Conservation (phyloP, 768 basidiomycete species). For the Kwoniella botswanensis region DNA sequence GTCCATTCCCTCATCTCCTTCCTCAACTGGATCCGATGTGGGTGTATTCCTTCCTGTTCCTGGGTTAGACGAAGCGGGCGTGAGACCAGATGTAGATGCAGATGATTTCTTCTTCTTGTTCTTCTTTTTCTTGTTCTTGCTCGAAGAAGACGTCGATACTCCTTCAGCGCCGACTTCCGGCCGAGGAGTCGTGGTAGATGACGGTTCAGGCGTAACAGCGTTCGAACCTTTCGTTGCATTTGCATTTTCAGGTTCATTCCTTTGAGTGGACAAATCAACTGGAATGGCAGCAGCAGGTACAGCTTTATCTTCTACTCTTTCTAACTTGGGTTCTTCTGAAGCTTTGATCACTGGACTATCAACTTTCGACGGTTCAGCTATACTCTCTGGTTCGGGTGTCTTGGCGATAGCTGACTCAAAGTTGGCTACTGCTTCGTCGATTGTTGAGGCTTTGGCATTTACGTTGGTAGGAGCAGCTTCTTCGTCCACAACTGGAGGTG, state of each 20-base stretch:
- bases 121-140: slow-evolving; percentile 28
- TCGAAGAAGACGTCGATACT: neutral
- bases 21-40: slow-evolving; percentile 3
- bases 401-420: slow-evolving; percentile 43
- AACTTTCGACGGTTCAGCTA: neutral
- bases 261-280: neutral
- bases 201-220: neutral
- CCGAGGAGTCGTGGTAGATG: neutral
- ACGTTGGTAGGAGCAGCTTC: neutral
- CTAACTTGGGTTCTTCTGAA: slow-evolving; percentile 14
- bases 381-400: slow-evolving; percentile 25
- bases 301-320: slow-evolving; percentile 22
- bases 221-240: neutral
- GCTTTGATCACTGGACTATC: slow-evolving; percentile 12
- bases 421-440: slow-evolving; percentile 51
- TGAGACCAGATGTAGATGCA: slow-evolving; percentile 14
- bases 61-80: slow-evolving; percentile 6
- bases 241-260: neutral
- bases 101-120: slow-evolving; percentile 27
- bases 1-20: slow-evolving; percentile 31
- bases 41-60: slow-evolving; percentile 5
- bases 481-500: slow-evolving; percentile 6
- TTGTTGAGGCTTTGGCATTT: slow-evolving; percentile 31
- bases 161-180: neutral
- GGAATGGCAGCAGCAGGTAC: slow-evolving; percentile 13